Conservation (phyloP, 208 protist species). For the Trypanosoma cruzi region DNA sequence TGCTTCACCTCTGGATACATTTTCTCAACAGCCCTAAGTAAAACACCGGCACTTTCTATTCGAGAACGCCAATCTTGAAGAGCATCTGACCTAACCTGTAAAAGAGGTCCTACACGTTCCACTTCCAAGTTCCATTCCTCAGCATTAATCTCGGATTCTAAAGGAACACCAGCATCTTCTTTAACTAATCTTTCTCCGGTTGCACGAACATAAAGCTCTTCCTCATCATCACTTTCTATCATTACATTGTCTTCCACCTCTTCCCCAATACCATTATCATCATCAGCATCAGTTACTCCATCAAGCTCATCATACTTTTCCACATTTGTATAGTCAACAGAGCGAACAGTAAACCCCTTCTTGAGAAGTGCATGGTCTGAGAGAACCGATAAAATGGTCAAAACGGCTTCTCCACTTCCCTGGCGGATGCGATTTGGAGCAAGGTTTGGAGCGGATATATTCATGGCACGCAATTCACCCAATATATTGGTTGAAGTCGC, state of each 20-base stretch:
- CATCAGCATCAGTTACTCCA: conserved; percentile 70
- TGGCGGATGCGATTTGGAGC: conserved; percentile 85
- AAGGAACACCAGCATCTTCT: conserved; percentile 43
- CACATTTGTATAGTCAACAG: conserved; percentile 77
- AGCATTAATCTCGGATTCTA: conserved; percentile 65
- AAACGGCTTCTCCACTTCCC: conserved; percentile 82
- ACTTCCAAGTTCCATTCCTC: conserved; percentile 92
- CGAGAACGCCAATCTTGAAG: conserved; percentile 87
- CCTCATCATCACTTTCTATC: conserved; percentile 88
- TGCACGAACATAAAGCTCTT: conserved; percentile 77
- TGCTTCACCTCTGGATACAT: conserved; percentile 91
- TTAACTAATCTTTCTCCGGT: conserved; percentile 38
- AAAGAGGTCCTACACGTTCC: conserved; percentile 81
- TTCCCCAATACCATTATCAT: conserved; percentile 49
- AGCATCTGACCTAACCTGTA: conserved; percentile 63
- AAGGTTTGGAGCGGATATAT: conserved; percentile 70
- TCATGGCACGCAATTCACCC: conserved; percentile 73
- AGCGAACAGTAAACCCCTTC: conserved; percentile 55
- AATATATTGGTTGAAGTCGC: conserved; percentile 85
- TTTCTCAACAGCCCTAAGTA: conserved; percentile 87
- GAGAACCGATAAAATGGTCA: conserved; percentile 71
- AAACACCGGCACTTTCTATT: conserved; percentile 75
- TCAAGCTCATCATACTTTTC: conserved; percentile 84
- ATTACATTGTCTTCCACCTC: conserved; percentile 87
- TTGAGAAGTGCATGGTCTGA: conserved; percentile 71